Evolutionary conservation across 768 basidiomycete genomes (phyloP).

Genomic region (Termitomyces sp.): DNA sequence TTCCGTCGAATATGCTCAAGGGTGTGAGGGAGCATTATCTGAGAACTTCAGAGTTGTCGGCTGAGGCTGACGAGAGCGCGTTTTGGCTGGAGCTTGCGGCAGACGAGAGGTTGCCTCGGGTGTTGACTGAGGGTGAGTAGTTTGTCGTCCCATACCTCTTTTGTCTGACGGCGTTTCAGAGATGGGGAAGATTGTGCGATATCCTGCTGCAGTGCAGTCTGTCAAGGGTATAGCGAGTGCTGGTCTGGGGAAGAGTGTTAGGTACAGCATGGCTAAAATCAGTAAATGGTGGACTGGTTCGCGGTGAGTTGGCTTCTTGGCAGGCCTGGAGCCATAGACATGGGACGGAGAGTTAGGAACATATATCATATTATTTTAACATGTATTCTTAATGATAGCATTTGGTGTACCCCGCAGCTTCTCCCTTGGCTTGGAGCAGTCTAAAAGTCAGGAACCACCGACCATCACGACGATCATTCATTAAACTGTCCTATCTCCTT

Average conservation of each 20-base stretch:
- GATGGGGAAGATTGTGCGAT: conserved; percentile 69
- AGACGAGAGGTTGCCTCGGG: conserved; percentile 47
- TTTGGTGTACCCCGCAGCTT: conserved; percentile 3
- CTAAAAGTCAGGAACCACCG: background rate
- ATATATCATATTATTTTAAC: conserved; percentile 1
- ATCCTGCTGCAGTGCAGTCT: conserved; percentile 79
- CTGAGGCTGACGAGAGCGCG: conserved; percentile 63
- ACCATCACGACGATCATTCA: background rate
- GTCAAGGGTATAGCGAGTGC: conserved; percentile 84
- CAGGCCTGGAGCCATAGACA: conserved; percentile 4
- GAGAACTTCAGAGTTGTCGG: conserved; percentile 21
- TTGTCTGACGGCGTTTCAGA: conserved; percentile 35
- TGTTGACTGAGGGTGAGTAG: conserved; percentile 49
- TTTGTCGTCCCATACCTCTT: background rate
- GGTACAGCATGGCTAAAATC: conserved; percentile 73
- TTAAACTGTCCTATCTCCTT: background rate
- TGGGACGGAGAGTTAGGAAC: conserved; percentile 8
- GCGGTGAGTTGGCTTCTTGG: conserved; percentile 5
- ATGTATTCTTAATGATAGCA: conserved; percentile 9
- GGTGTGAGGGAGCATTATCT: conserved; percentile 50
- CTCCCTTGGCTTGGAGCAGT: background rate
- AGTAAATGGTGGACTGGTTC: conserved; percentile 72
- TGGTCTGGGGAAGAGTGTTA: conserved; percentile 71
- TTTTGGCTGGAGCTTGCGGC: conserved; percentile 73
- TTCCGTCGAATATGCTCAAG: conserved; percentile 63